A percentile compares a stretch with the other conserved stretches of the same genome.
Conservation (phyloP, 1,139 yeast genomes). For the Yamadazyma aaseri region DNA sequence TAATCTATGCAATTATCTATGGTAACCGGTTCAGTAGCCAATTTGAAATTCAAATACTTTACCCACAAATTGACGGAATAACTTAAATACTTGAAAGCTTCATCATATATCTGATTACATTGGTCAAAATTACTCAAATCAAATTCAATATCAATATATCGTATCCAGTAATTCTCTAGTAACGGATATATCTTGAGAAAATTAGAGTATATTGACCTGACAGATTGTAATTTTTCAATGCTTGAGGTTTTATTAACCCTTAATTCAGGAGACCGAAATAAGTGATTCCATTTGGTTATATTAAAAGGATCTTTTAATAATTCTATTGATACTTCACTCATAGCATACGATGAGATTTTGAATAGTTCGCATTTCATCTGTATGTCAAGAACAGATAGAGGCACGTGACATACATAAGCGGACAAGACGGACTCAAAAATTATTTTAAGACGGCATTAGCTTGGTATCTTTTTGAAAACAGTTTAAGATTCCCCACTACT, state of each 20-base stretch:
- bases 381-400: too few species aligned
- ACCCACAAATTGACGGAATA: constrained; percentile 74
- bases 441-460: too few species aligned
- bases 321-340: constrained; percentile 21
- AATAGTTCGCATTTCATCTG: too few species aligned
- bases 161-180: constrained; percentile 76
- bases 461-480: too few species aligned
- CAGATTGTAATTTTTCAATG: constrained; percentile 33
- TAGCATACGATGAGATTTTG: too few species aligned
- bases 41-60: constrained; percentile 55
- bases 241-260: constrained; percentile 47
- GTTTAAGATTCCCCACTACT: too few species aligned
- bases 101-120: constrained; percentile 51
- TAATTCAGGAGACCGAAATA: constrained; percentile 35
- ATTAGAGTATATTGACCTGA: constrained; percentile 52
- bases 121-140: constrained; percentile 52
- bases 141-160: constrained; percentile 68
- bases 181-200: constrained; percentile 66
- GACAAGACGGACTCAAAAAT: too few species aligned
- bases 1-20: constrained; percentile 27
- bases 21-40: constrained; percentile 32
- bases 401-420: too few species aligned
- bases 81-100: constrained; percentile 53
- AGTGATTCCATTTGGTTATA: constrained; percentile 48
- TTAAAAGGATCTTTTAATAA: constrained; percentile 45